Base-by-base conservation (phyloP, 495 filamentous ascomycete genomes). In the Xylaria castorea region DNA sequence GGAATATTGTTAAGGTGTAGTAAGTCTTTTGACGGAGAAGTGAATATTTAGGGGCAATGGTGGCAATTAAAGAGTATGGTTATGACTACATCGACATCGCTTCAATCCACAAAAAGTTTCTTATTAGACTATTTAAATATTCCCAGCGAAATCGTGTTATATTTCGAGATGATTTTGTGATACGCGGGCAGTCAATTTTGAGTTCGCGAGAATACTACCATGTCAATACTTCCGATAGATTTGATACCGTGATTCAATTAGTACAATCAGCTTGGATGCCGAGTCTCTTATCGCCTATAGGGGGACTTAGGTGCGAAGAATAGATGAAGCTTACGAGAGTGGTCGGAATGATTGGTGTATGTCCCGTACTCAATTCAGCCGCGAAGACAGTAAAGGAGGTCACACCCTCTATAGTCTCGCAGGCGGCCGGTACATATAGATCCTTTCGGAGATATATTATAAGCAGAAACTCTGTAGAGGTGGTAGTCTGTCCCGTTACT, bases 301-400 rank as follows among this genome's bases (percentile, higher is more conserved):
- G 20, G 22, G n/a, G n/a, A 8, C 14, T 64, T 27, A 44, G 18
- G 25, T 16, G 32, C 27, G 8, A 57, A 44, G 3, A 40, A 40
- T 27, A 42, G 27, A 64, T 64, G 61, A 64, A 64, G 38, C 5
- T 44, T 3, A 64, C 27, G 61, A 64, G 38, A 44, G 36, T 64
- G 38, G n/a, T 64, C 12, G 7, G 22, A 18, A 44, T 64, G 38
- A 64, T 44, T 64, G 61, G 61, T 44, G 38, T 44, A 14, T 16
- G 14, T 44, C n/a, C 32, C 38, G 9, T 63, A 61, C 58, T 44
- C 22, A 44, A 63, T 63, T 63, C 38, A 63, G 61, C 61, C 61
- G 61, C n/a, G 22, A 44, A 42, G 38, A 44, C 12, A 16, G 1
- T 44, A 14, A 38, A 44, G 61, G 6, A 63, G 9, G 61, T 63